These are phyloP conservation scores for Pseudotulostoma volvatum DNA, from an alignment of 495 filamentous ascomycete genomes.

Conservation along the genomic window DNA sequence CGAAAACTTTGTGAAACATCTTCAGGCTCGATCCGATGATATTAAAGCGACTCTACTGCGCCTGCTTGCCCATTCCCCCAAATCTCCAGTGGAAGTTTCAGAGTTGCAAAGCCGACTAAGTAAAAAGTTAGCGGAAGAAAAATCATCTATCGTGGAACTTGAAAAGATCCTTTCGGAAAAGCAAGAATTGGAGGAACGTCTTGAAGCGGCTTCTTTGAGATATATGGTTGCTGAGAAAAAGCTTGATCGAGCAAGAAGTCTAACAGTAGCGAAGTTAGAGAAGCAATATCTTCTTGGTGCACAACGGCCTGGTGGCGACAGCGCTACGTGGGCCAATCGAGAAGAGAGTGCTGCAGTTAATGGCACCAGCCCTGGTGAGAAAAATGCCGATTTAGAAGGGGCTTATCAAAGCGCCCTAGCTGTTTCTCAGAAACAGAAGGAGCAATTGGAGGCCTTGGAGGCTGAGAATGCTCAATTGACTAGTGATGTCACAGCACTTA, in stretches of 20 bases:
- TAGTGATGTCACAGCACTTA: conserved; percentile 58
- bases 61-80: conserved; percentile 32
- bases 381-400: conserved; percentile 43
- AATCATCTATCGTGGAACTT: conserved; percentile 58
- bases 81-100: conserved; percentile 43
- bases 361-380: conserved; percentile 35
- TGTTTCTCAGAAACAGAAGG: conserved; percentile 62
- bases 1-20: conserved; percentile 57
- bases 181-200: conserved; percentile 62
- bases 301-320: conserved; percentile 29
- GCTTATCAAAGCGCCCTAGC: conserved; percentile 59
- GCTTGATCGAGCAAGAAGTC: conserved; percentile 71
- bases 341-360: conserved; percentile 36
- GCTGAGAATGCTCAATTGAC: conserved; percentile 65
- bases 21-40: conserved; percentile 42
- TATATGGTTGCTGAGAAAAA: conserved; percentile 92
- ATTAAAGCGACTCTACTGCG: conserved; percentile 44
- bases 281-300: conserved; percentile 62
- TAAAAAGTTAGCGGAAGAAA: conserved; percentile 60
- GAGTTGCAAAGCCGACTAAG: conserved; percentile 60
- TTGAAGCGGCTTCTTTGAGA: conserved; percentile 71
- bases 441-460: conserved; percentile 64
- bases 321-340: conserved; percentile 37
- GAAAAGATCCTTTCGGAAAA: conserved; percentile 65
- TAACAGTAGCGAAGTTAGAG: conserved; percentile 83